Percentiles rank a stretch among this genome's conserved stretches.
Conservation (phyloP, 2,329 filamentous ascomycete genomes). For the Trichophyton simii region DNA sequence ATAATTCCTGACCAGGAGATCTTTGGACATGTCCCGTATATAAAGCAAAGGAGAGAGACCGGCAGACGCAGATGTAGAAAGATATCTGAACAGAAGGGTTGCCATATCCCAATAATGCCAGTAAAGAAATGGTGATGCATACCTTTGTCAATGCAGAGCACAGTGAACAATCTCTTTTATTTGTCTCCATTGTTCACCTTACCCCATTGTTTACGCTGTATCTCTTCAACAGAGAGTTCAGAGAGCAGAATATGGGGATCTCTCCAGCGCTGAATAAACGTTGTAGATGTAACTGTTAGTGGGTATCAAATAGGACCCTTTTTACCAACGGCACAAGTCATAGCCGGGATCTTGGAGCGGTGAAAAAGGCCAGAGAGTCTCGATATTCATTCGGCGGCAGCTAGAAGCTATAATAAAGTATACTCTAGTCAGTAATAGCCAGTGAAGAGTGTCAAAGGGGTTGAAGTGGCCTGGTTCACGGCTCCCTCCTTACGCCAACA, state of each 20-base stretch:
- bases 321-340: neutral
- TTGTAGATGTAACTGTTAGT: neutral
- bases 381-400: neutral
- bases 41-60: neutral
- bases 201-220: neutral
- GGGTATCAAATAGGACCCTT: neutral
- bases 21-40: neutral
- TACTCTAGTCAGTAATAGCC: neutral
- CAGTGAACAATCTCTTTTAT: neutral
- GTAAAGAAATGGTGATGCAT: neutral
- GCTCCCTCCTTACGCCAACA: neutral
- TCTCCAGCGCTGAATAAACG: neutral
- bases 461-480: neutral
- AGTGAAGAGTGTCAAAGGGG: neutral
- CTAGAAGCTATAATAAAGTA: neutral
- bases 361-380: neutral
- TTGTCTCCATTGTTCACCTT: neutral
- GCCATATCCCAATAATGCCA: neutral
- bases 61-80: neutral
- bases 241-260: neutral
- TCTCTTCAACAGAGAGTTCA: neutral
- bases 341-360: neutral
- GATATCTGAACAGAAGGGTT: neutral
- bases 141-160: neutral
- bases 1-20: neutral